phyloP scores from a whole-genome alignment of 2,329 filamentous ascomycete species.

The Mycosphaerella sp. region DNA sequence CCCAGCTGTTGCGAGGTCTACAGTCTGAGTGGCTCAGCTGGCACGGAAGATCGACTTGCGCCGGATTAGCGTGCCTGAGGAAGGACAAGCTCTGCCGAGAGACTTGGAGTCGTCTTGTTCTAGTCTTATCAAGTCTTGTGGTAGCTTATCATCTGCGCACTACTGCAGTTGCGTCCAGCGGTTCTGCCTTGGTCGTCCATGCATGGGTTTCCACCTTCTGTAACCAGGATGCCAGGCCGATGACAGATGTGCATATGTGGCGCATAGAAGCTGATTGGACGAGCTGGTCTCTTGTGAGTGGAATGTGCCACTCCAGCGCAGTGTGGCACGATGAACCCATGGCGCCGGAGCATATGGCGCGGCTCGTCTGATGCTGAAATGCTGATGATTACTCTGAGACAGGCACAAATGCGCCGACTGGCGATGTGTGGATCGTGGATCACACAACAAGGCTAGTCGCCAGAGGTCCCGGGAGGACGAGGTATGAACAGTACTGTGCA shows the following conservation, averaged over 20 bases:
- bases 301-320: neutral
- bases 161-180: neutral
- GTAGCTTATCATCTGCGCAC: neutral
- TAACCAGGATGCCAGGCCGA: neutral
- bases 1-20: constrained; percentile 1
- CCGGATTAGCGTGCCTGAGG: constrained; percentile 3
- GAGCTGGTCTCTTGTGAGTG: neutral
- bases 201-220: neutral
- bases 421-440: neutral
- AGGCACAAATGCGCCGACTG: neutral
- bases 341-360: neutral
- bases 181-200: neutral
- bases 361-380: neutral
- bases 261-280: neutral
- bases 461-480: neutral
- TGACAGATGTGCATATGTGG: neutral
- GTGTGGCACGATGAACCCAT: neutral
- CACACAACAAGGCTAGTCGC: neutral
- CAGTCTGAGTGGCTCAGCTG: constrained; percentile 1
- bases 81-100: constrained; percentile 12
- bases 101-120: constrained; percentile 10
- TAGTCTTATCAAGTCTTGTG: neutral
- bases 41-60: constrained; percentile 4
- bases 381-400: neutral
- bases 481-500: too few relatives aligned